A percentile compares a stretch with the other conserved stretches of the same genome.
Evolutionary conservation across 495 filamentous ascomycete species (phyloP).

Genomic region (Usnea hakonensis): DNA sequence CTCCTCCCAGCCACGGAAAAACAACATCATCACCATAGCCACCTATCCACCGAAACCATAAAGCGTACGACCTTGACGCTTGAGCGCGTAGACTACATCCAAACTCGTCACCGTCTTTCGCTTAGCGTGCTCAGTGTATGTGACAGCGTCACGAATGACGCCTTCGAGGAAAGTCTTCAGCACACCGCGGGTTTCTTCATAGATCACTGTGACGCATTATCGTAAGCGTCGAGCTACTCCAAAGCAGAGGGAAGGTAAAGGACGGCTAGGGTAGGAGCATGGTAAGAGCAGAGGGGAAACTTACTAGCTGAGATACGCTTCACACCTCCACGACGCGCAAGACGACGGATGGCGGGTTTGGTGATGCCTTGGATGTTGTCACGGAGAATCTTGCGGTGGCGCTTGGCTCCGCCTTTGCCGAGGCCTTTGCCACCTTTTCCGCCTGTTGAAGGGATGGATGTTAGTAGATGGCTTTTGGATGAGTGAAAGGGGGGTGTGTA

Average conservation of each 20-base stretch:
- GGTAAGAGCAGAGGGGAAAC: slow-evolving; percentile 4
- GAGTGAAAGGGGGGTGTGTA: not conserved
- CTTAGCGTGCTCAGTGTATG: slow-evolving; percentile 96
- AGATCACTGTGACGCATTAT: slow-evolving; percentile 44
- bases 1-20: not conserved
- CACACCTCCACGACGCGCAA: slow-evolving; percentile 54
- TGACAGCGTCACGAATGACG: slow-evolving; percentile 87
- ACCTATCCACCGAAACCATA: slow-evolving; percentile 97
- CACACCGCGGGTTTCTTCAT: slow-evolving; percentile 61
- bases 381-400: slow-evolving; percentile 97
- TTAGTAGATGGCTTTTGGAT: slow-evolving; percentile 20
- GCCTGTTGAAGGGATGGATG: slow-evolving; percentile 47
- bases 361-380: slow-evolving; percentile 96
- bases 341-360: slow-evolving; percentile 64
- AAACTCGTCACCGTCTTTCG: slow-evolving; percentile 95
- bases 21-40: not conserved
- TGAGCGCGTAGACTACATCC: slow-evolving; percentile 92
- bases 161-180: slow-evolving; percentile 60
- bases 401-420: slow-evolving; percentile 95
- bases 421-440: slow-evolving; percentile 85
- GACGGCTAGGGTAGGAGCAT: not conserved
- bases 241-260: not conserved
- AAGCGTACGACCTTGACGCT: slow-evolving; percentile 90
- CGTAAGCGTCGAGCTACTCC: slow-evolving; percentile 10
- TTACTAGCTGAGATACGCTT: slow-evolving; percentile 58